A percentile compares a stretch with the other conserved stretches of the same genome.
phyloP scores from a whole-genome alignment of 768 basidiomycete species.

The Suillus lakei region DNA sequence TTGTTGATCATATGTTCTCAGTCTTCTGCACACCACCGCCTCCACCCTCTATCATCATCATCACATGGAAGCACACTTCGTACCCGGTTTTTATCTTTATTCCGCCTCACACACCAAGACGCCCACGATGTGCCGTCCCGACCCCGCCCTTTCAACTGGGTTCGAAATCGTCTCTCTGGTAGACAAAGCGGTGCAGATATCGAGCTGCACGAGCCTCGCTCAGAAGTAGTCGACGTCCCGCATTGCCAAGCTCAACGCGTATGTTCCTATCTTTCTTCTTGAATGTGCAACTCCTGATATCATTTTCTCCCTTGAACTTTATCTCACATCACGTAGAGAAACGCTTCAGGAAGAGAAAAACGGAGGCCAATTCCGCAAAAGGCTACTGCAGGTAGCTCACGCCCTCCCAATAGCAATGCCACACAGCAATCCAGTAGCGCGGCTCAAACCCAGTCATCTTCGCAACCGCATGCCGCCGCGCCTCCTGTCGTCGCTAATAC shows the following conservation, averaged over 20 bases:
- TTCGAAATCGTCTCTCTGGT: background rate
- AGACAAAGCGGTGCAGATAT: background rate
- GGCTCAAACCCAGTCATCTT: background rate
- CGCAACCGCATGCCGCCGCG: background rate
- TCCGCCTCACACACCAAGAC: too few species aligned
- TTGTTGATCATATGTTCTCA: too few species aligned
- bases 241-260: background rate
- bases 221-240: too few species aligned
- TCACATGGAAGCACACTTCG: too few species aligned
- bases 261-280: background rate
- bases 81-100: too few species aligned
- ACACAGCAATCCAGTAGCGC: background rate
- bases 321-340: background rate
- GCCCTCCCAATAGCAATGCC: background rate
- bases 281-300: background rate
- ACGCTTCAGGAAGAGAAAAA: too few species aligned
- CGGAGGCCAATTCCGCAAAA: background rate
- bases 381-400: background rate
- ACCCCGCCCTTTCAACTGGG: background rate
- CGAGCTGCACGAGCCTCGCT: background rate
- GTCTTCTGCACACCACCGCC: too few species aligned
- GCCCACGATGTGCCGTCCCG: background rate
- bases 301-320: background rate
- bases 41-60: too few species aligned
- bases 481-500: background rate